Percentiles rank a stretch among this genome's conserved stretches.
Conservation (phyloP, 139 green algal genomes). For the Diplosphaera chodatii region DNA sequence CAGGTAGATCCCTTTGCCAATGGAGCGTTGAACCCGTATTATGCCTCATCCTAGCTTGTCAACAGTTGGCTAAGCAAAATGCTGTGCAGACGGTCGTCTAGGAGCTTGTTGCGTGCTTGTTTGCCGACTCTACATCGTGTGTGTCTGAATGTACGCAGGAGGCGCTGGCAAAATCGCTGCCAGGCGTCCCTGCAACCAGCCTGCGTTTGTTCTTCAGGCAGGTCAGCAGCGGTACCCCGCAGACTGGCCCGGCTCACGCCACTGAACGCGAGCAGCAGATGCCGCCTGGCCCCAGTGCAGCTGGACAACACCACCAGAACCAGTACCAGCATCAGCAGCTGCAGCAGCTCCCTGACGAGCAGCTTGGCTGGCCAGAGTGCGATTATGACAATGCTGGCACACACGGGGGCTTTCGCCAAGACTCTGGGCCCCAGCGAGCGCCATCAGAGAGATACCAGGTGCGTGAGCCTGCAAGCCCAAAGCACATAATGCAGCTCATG, state of each 20-base stretch:
- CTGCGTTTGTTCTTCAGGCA: constrained; percentile 29
- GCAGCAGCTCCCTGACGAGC: constrained; percentile 2
- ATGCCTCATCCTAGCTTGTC: too few species aligned
- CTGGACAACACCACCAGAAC: neutral
- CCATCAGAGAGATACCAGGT: too few species aligned
- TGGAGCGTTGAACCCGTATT: too few species aligned
- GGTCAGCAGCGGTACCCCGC: constrained; percentile 4
- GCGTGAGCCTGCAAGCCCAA: too few species aligned
- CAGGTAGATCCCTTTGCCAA: neutral
- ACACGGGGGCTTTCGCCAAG: too few species aligned
- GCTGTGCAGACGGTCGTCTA: too few species aligned
- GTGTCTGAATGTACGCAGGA: constrained; percentile 1
- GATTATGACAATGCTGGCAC: too few species aligned
- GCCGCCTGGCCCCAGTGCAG: too few species aligned
- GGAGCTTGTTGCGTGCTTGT: too few species aligned
- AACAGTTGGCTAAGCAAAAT: neutral
- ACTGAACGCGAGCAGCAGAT: neutral
- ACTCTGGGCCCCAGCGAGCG: too few species aligned
- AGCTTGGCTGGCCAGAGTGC: neutral
- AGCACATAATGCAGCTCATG: too few species aligned
- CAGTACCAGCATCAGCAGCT: constrained; percentile 1
- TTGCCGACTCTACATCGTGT: too few species aligned
- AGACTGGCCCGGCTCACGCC: neutral
- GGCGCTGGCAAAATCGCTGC: constrained; percentile 8
- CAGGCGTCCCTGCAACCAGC: constrained; percentile 16